phyloP scores from a whole-genome alignment of 495 filamentous ascomycete species.

The Lentithecium fluviatile region DNA sequence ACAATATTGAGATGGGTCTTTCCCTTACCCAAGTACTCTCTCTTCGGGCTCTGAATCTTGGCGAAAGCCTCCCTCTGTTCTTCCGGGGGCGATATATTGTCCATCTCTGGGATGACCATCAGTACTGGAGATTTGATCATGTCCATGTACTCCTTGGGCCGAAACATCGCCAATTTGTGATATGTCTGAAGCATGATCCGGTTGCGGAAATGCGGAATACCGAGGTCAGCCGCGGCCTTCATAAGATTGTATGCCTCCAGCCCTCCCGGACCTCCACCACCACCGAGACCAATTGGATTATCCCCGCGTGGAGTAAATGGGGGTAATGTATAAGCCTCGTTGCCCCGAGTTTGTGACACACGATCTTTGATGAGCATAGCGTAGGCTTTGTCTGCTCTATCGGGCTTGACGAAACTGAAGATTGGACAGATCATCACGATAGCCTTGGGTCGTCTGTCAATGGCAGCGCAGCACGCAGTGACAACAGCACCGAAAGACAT shows the following conservation, averaged over 20 bases:
- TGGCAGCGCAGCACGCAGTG: conserved; percentile 33
- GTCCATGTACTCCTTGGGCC: conserved; percentile 30
- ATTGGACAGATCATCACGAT: conserved; percentile 38
- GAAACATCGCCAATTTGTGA: conserved; percentile 12
- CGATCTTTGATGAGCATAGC: conserved; percentile 38
- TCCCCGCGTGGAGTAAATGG: conserved; percentile 41
- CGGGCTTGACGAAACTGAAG: conserved; percentile 20
- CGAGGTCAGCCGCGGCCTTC: conserved; percentile 25
- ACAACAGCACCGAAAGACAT: conserved; percentile 46
- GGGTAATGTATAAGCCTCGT: conserved; percentile 28
- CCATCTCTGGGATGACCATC: conserved; percentile 36
- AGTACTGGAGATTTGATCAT: conserved; percentile 24
- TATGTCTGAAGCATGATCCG: conserved; percentile 11
- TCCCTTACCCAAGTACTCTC: conserved; percentile 9
- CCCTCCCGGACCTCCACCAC: conserved; percentile 24
- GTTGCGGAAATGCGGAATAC: conserved; percentile 21
- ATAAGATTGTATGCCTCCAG: conserved; percentile 31
- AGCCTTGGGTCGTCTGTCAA: conserved; percentile 39
- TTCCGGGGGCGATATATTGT: conserved; percentile 27
- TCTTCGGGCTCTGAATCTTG: conserved; percentile 5
- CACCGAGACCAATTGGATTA: conserved; percentile 40
- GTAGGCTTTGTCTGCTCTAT: conserved; percentile 17
- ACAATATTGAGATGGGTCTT: conserved; percentile 16
- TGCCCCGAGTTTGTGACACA: conserved; percentile 36
- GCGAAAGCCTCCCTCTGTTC: conserved; percentile 8